Conservation (phyloP, 257 asterid species). For the Capsicum rhomboideum region DNA sequence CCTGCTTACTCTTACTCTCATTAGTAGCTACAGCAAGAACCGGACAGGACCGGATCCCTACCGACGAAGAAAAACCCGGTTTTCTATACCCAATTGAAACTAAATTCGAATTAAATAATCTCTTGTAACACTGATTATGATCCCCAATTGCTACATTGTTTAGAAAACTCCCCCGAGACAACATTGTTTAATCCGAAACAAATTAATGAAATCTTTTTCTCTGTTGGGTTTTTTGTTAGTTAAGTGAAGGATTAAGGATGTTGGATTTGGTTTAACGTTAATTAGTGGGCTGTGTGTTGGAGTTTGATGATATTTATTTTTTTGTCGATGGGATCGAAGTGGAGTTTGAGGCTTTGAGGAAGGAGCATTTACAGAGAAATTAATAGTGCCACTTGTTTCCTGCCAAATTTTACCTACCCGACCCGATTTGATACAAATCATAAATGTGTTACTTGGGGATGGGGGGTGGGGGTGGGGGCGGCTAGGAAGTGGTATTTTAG, state of each 20-base stretch:
- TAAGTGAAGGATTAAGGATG: no score
- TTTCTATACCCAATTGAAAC: conserved; percentile 4
- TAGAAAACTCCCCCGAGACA: conserved; percentile 8
- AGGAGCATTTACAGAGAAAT: background rate
- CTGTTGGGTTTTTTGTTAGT: no score
- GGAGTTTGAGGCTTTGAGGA: background rate
- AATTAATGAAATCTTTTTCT: no score
- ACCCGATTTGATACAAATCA: background rate
- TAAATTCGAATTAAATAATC: conserved; percentile 8
- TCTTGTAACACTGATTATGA: background rate
- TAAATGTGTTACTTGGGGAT: no score
- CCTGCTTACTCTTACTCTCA: conserved; percentile 36
- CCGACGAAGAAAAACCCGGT: background rate
- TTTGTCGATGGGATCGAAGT: background rate
- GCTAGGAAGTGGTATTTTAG: no score
- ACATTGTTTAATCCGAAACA: conserved; percentile 8
- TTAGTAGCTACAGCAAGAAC: conserved; percentile 55
- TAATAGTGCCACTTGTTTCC: background rate
- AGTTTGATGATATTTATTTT: no score
- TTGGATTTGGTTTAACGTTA: no score
- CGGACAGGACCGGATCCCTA: background rate
- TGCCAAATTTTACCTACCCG: background rate
- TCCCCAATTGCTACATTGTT: background rate
- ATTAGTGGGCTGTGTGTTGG: no score
- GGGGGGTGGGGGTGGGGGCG: no score